Base-by-base conservation (phyloP, 139 green algal genomes). In the Coccomyxa sp. region DNA sequence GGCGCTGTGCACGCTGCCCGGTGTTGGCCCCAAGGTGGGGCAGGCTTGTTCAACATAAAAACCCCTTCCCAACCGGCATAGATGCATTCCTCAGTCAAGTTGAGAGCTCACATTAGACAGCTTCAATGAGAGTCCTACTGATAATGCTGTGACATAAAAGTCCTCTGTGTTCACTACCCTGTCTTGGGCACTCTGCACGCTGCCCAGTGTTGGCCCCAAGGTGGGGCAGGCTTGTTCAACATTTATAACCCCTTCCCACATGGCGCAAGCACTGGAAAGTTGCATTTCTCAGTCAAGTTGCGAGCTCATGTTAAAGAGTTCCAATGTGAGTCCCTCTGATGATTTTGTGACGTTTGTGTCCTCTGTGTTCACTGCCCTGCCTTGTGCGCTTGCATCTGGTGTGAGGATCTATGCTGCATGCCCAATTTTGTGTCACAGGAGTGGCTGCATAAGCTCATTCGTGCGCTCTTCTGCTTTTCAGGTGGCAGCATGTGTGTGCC, bases 161-260 rank as follows among this genome's bases (percentile, higher is more conserved):
- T 71, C 16, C 15, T 17, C 16, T 71, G 63, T 17, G 16, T 71
- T 17, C 17, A 17, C 15, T 15, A 71, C 63, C 16, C 15, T 71
- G n/a, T 74, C 89, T 13, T 87, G 85, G 75, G 89, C 87, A 58
- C 89, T 99, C 74, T 88, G 68, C 74, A 84, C 82, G 30, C 90
- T 98, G 76, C 93, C 94, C 13, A 95, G 96, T 27, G 88, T 99
- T 0, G 96, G 96, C 0, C 96, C 95, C 18, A 99, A 99, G 90
- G 86, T 87, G 28, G 31, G 21, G 13, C 71, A 78, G 21, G 21
- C n/a, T n/a, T n/a, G n/a, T n/a, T n/a, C n/a, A n/a, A n/a, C n/a
- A n/a, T n/a, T n/a, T n/a, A n/a, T n/a, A n/a, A n/a, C n/a, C n/a
- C n/a, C n/a, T n/a, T n/a, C n/a, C n/a, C n/a, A 13, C 71, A n/a